Base-by-base conservation (phyloP, 2,329 filamentous ascomycete species). In the Chaetoscypha palmicola region DNA sequence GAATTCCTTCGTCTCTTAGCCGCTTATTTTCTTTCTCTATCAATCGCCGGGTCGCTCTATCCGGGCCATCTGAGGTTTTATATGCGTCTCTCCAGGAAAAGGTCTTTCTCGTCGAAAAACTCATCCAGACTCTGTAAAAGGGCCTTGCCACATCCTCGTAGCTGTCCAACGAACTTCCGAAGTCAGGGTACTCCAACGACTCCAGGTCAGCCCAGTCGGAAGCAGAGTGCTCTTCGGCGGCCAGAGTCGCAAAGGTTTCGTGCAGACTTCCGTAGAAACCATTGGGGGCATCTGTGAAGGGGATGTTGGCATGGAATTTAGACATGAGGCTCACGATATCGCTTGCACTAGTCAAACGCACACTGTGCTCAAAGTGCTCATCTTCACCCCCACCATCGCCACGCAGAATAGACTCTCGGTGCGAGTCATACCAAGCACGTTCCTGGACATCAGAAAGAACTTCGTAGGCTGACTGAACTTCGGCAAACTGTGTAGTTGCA, bases 1-100 rank as follows among this genome's bases (percentile, higher is more conserved):
- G 78, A 9, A 85, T 77, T 2, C 81, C 88, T 41, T 91, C 85
- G 16, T 96, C 90, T 41, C 92, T 77, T 19, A 83, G 66, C 51
- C 84, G 85, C 55, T 81, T 86, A 64, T 98, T 98, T 62, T 96
- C 91, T 64, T 95, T 96, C 61, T 97, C 92, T 81, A 97, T 94
- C 30, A 87, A 59, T 23, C 92, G 78, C 40, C 91, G 80, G 12
- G 87, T 73, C 28, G 83, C 78, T 39, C 92, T 80, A 65, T 98
- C 91, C 1, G 89, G 88, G 1, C 89, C 91, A 56, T 96, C 89
- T 0, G 84, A 83, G 16, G 89, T 73, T 38, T 84, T 76, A 65
- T 94, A 92, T 48, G 79, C 75, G 61, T 98, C 90, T 61, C 83
- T 86, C 91, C 92, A 98, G 1, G 84, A 73, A 62, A 94, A 98